Evolutionary conservation across 2,329 filamentous ascomycete species (phyloP).

Genomic region (Penicillium verrucosum): DNA sequence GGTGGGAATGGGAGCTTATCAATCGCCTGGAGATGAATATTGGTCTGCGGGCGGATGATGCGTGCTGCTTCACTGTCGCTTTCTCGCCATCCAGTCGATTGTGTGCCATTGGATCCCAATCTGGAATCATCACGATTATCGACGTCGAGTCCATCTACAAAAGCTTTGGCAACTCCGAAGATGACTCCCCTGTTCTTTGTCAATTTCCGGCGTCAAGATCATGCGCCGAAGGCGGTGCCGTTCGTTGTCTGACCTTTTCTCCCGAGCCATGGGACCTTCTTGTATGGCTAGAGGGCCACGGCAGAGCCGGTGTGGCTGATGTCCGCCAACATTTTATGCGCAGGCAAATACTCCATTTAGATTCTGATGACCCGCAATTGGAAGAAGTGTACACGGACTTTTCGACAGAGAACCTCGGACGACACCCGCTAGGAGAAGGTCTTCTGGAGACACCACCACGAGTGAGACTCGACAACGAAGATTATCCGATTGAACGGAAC

Average conservation of each 20-base stretch:
- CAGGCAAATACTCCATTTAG: conserved; percentile 42
- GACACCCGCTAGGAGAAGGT: conserved; percentile 25
- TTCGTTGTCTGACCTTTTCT: conserved; percentile 88
- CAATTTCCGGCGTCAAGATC: conserved; percentile 76
- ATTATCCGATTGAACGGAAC: conserved; percentile 17
- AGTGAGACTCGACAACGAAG: conserved; percentile 27
- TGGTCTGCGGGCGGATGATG: conserved; percentile 39
- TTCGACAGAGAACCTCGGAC: conserved; percentile 27
- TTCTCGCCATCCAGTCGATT: conserved; percentile 50
- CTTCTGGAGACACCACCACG: conserved; percentile 23
- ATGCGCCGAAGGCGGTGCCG: conserved; percentile 67
- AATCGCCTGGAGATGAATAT: conserved; percentile 42
- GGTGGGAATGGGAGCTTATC: conserved; percentile 43
- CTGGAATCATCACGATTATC: conserved; percentile 47
- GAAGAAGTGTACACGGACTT: conserved; percentile 35
- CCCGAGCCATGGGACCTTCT: conserved; percentile 86
- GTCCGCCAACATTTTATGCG: conserved; percentile 46
- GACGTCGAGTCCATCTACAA: conserved; percentile 37
- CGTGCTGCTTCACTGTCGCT: conserved; percentile 48
- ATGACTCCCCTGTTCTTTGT: conserved; percentile 57
- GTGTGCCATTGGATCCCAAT: conserved; percentile 51
- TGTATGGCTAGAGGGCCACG: conserved; percentile 87
- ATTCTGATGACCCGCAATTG: conserved; percentile 32
- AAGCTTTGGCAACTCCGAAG: conserved; percentile 18
- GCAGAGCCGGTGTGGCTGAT: conserved; percentile 47